phyloP scores from a whole-genome alignment of 257 asterid genomes.

The Fraxinus pennsylvanica region DNA sequence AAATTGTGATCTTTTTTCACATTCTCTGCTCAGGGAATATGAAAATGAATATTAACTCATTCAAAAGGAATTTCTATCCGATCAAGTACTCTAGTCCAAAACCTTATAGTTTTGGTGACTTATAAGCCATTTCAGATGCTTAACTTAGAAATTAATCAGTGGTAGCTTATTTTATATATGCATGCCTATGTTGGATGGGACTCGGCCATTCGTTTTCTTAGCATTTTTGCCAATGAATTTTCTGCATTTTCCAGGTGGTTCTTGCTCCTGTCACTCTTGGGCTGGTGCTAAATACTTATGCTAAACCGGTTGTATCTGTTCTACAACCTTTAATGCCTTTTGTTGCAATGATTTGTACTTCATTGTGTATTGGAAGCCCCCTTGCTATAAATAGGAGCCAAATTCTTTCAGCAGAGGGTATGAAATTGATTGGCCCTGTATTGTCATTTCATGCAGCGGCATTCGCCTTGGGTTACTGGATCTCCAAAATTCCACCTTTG shows the following conservation, averaged over 20 bases:
- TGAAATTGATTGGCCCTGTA: conserved; percentile 77
- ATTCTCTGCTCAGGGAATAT: too few relatives aligned
- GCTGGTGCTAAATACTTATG: conserved; percentile 73
- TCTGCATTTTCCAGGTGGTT: conserved; percentile 62
- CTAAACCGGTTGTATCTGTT: conserved; percentile 80
- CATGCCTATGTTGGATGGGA: too few relatives aligned
- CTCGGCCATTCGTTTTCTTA: neutral
- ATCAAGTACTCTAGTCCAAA: neutral
- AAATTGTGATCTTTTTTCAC: too few relatives aligned
- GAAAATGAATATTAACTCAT: too few relatives aligned
- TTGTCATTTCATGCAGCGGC: conserved; percentile 78
- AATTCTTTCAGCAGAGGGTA: conserved; percentile 82
- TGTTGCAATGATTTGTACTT: conserved; percentile 91
- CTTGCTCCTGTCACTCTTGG: conserved; percentile 86
- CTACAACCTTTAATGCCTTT: conserved; percentile 93
- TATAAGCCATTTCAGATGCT: neutral
- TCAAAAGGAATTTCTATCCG: too few relatives aligned
- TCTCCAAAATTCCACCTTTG: conserved; percentile 65
- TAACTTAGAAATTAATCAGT: too few relatives aligned
- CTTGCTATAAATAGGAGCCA: conserved; percentile 85
- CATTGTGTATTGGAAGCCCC: conserved; percentile 96
- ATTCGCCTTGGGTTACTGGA: conserved; percentile 89
- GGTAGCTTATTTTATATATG: too few relatives aligned
- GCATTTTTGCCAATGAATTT: neutral
- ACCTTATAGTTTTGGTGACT: neutral